A percentile compares a stretch with the other conserved stretches of the same genome.
Conservation (phyloP, 163 green algal genomes). For the Chloroidium sp. region DNA sequence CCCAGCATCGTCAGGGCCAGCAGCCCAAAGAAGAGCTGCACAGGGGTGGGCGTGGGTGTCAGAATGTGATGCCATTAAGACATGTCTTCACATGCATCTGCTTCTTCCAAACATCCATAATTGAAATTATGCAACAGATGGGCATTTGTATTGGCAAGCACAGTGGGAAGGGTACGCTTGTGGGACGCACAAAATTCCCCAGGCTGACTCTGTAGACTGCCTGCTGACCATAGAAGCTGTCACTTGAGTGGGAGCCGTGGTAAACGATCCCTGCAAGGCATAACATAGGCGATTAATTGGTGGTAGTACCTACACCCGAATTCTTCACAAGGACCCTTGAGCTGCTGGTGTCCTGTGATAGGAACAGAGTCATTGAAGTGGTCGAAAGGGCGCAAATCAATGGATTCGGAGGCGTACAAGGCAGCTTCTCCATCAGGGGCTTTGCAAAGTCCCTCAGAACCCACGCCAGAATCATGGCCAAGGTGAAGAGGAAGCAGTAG, state of each 20-base stretch:
- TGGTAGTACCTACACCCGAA: too few relatives aligned
- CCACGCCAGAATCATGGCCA: slow-evolving; percentile 84
- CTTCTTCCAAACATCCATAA: too few relatives aligned
- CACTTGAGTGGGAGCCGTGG: slow-evolving; percentile 36
- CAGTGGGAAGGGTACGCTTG: background rate
- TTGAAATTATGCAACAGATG: too few relatives aligned
- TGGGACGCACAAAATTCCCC: slow-evolving; percentile 74
- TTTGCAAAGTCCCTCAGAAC: slow-evolving; percentile 85
- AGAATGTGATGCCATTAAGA: background rate
- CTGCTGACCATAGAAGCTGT: slow-evolving; percentile 91
- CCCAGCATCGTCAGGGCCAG: slow-evolving; percentile 71
- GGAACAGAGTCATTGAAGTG: background rate
- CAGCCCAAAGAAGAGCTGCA: slow-evolving; percentile 74
- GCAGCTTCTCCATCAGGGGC: slow-evolving; percentile 82
- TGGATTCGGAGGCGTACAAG: slow-evolving; percentile 49
- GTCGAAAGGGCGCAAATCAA: background rate
- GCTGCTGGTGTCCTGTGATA: background rate
- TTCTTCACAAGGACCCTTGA: background rate
- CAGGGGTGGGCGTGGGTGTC: too few relatives aligned
- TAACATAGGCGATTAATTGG: too few relatives aligned
- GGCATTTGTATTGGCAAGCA: too few relatives aligned
- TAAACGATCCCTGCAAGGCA: slow-evolving; percentile 66
- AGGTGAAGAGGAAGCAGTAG: slow-evolving; percentile 84
- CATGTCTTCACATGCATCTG: background rate
- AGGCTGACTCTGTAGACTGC: slow-evolving; percentile 91